phyloP scores from a whole-genome alignment of 75 land plant species.

The Pseudotsuga menziesii region DNA sequence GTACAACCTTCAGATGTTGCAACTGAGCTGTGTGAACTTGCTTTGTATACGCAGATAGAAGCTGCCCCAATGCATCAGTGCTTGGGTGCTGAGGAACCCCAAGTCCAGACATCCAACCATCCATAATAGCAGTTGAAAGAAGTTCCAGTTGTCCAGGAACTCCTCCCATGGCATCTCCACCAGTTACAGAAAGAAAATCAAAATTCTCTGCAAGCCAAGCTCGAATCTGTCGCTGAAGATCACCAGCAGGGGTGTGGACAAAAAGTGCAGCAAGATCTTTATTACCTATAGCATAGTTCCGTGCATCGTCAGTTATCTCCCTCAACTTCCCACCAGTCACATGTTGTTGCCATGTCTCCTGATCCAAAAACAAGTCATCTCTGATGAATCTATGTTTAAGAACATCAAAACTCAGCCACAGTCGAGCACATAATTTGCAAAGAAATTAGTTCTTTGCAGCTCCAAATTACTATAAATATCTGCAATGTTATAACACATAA shows the following conservation, averaged over 20 bases:
- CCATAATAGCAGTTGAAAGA: slow-evolving; percentile 45
- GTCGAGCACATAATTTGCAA: neutral
- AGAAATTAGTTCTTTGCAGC: neutral
- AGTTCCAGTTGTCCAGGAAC: slow-evolving; percentile 37
- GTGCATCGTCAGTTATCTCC: slow-evolving; percentile 42
- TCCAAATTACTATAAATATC: too few relatives aligned
- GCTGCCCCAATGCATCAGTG: slow-evolving; percentile 48
- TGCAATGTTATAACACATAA: too few relatives aligned
- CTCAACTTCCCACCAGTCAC: slow-evolving; percentile 40
- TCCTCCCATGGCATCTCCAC: slow-evolving; percentile 31
- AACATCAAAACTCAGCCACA: neutral
- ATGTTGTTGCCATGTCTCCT: slow-evolving; percentile 42
- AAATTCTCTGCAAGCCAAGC: slow-evolving; percentile 49
- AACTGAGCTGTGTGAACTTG: slow-evolving; percentile 42
- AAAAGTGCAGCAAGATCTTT: slow-evolving; percentile 41
- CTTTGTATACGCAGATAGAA: slow-evolving; percentile 47
- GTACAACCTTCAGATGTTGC: slow-evolving; percentile 39
- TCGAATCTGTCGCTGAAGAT: slow-evolving; percentile 46
- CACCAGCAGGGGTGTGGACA: slow-evolving; percentile 55
- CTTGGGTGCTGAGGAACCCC: slow-evolving; percentile 40
- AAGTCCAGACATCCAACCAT: slow-evolving; percentile 54
- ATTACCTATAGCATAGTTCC: slow-evolving; percentile 39
- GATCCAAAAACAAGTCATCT: neutral
- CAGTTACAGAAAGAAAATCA: slow-evolving; percentile 37
- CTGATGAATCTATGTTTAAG: neutral